Conservation (phyloP, 2,329 filamentous ascomycete species). For the Ophiocordyceps camponoti-rufipedis region DNA sequence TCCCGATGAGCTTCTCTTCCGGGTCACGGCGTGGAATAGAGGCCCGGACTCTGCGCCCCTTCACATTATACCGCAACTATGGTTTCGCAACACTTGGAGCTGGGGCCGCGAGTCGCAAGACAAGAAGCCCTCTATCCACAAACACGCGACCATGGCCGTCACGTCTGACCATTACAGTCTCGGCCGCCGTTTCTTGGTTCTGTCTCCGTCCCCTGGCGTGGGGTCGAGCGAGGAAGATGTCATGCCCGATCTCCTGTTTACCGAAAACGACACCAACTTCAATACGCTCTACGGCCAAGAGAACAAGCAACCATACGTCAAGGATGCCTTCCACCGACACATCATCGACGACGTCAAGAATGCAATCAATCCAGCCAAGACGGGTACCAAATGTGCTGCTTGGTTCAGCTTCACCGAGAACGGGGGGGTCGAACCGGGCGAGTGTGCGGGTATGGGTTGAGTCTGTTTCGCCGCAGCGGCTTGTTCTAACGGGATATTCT, state of each 20-base stretch:
- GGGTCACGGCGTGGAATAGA: slow-evolving; percentile 90
- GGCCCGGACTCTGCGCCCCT: slow-evolving; percentile 78
- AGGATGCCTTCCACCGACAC: slow-evolving; percentile 83
- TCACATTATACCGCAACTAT: slow-evolving; percentile 86
- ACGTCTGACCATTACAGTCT: slow-evolving; percentile 66
- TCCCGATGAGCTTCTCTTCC: slow-evolving; percentile 79
- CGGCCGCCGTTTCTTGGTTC: slow-evolving; percentile 65
- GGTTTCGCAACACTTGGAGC: slow-evolving; percentile 95
- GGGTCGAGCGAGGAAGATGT: slow-evolving; percentile 67
- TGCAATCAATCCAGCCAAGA: slow-evolving; percentile 62
- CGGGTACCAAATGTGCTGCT: slow-evolving; percentile 75
- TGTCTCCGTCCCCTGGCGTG: slow-evolving; percentile 79
- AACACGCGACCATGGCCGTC: slow-evolving; percentile 46
- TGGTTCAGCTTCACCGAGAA: slow-evolving; percentile 89
- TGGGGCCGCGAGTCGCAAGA: slow-evolving; percentile 68
- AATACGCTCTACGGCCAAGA: slow-evolving; percentile 56
- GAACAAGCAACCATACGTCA: slow-evolving; percentile 74
- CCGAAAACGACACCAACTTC: slow-evolving; percentile 88
- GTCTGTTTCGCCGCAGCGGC: background rate
- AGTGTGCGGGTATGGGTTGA: slow-evolving; percentile 56
- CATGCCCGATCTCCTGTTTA: slow-evolving; percentile 72
- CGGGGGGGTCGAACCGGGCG: slow-evolving; percentile 71
- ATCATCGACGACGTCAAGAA: slow-evolving; percentile 68
- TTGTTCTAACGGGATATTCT: background rate
- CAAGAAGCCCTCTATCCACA: slow-evolving; percentile 63